Percentiles rank a stretch among this genome's conserved stretches.
These are phyloP conservation scores for Nepenthes alata DNA, from an alignment of 179 eudicot genomes.

Conservation along the genomic window DNA sequence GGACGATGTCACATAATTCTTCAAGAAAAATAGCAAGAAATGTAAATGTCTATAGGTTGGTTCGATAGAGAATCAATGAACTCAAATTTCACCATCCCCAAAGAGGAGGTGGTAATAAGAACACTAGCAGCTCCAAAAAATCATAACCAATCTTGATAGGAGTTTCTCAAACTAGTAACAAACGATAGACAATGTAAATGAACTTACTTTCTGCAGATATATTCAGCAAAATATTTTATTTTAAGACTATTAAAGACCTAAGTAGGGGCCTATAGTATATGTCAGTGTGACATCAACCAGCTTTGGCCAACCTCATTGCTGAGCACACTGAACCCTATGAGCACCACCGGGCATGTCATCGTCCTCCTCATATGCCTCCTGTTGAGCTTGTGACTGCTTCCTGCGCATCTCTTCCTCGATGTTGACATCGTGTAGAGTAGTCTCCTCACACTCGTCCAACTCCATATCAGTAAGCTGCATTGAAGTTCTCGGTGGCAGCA, in stretches of 20 bases:
- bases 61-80: too few species aligned
- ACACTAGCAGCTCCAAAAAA: too few species aligned
- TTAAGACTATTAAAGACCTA: too few species aligned
- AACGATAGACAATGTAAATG: too few species aligned
- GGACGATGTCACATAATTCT: too few species aligned
- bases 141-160: not conserved
- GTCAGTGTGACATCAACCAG: not conserved
- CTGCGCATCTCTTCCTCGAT: conserved; percentile 48
- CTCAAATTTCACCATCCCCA: too few species aligned
- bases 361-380: conserved; percentile 48
- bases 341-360: conserved; percentile 45
- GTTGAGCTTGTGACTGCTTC: conserved; percentile 35
- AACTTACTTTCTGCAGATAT: too few species aligned
- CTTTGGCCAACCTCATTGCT: not conserved
- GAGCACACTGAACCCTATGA: conserved; percentile 37
- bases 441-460: conserved; percentile 54
- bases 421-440: conserved; percentile 42
- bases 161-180: not conserved
- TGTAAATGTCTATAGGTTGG: too few species aligned
- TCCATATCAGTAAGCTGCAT: conserved; percentile 36
- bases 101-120: too few species aligned
- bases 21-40: too few species aligned
- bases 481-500: conserved; percentile 29
- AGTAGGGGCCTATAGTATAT: too few species aligned
- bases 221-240: too few species aligned